Percentiles rank a stretch among this genome's conserved stretches.
Evolutionary conservation across 2,329 filamentous ascomycete species (phyloP).

Genomic region (Myrmaecium sp.): DNA sequence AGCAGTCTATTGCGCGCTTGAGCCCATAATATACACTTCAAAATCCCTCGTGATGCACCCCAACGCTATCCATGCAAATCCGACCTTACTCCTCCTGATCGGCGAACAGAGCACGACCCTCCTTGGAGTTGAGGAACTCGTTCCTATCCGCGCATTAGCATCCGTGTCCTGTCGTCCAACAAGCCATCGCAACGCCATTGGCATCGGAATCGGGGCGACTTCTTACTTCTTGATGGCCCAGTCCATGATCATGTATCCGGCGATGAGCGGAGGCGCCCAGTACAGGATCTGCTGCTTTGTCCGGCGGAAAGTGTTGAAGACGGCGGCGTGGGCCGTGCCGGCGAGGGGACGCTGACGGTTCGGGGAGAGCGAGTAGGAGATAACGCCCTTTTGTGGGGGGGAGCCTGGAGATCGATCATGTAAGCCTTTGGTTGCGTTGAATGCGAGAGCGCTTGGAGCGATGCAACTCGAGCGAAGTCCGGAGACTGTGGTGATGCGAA

Average conservation of each 20-base stretch:
- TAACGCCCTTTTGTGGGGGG: constrained; percentile 40
- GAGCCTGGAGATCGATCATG: constrained; percentile 4
- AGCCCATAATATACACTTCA: too few relatives aligned
- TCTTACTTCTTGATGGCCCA: constrained; percentile 85
- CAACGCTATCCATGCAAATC: too few relatives aligned
- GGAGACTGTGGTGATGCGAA: not conserved
- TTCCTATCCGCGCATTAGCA: constrained; percentile 36
- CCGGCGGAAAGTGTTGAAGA: constrained; percentile 93
- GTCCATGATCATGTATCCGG: constrained; percentile 67
- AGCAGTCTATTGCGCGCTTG: too few relatives aligned
- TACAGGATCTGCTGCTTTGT: constrained; percentile 77
- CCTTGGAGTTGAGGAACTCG: constrained; percentile 68
- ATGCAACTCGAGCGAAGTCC: not conserved
- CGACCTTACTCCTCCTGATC: constrained; percentile 25
- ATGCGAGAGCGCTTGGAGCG: too few relatives aligned
- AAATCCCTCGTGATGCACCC: too few relatives aligned
- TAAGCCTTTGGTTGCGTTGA: constrained; percentile 1
- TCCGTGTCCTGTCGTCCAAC: constrained; percentile 1
- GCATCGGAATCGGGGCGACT: not conserved
- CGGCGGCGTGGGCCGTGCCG: constrained; percentile 56
- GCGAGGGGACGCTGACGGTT: constrained; percentile 85
- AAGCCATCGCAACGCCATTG: constrained; percentile 2
- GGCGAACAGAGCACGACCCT: constrained; percentile 40
- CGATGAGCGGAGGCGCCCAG: constrained; percentile 61
- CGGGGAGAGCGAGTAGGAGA: constrained; percentile 58